Evolutionary conservation across 306 rosid species (phyloP), one percentile per base, ranked within the genome.

Genomic region (Datisca glomerata): DNA sequence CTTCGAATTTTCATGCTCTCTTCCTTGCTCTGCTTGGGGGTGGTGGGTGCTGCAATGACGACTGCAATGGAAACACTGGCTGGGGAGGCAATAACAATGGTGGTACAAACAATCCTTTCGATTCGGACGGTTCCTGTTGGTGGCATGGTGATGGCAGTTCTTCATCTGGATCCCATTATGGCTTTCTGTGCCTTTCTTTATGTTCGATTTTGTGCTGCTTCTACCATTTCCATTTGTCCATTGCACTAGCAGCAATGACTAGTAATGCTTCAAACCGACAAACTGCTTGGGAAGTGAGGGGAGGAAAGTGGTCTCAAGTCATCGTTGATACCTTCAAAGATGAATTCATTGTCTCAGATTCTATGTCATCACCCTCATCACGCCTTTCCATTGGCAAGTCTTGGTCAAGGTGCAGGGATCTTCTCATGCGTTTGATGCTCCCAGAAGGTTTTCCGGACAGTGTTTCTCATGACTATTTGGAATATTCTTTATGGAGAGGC

Each of bases 361-460:
- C 51, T 17, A 23, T 28, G 4, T 29, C 64, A 0, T 21, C 67
- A 23, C 66, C 67, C 42, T 18, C 60, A 14, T 49, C 49, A 7
- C 22, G 47, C 32, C 55, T 46, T 8, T 45, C 51, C 53, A 19
- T 68, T 38, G 62, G 10, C 23, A 64, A 65, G 18, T 16, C 69
- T 32, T 74, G 64, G 63, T 4, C 60, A 47, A 63, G 63, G 34
- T 76, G 74, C 48, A 69, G 64, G 35, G 80, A 63, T 13, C 31
- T 87, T 4, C 46, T 65, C 36, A 31, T n/a, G 37, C 63, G 67
- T 21, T 60, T 87, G 71, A 76, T 87, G 94, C 93, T 87, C 1
- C 97, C 97, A 1, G 93, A 87, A 39, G 97, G 94, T 2, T 87
- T 67, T 61, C 97, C 97, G 2, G 55, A 74, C 25, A 74, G 85